Evolutionary conservation across 2,329 filamentous ascomycete genomes (phyloP), one percentile per base, ranked within the genome.

Genomic region (Penicillium sp.): DNA sequence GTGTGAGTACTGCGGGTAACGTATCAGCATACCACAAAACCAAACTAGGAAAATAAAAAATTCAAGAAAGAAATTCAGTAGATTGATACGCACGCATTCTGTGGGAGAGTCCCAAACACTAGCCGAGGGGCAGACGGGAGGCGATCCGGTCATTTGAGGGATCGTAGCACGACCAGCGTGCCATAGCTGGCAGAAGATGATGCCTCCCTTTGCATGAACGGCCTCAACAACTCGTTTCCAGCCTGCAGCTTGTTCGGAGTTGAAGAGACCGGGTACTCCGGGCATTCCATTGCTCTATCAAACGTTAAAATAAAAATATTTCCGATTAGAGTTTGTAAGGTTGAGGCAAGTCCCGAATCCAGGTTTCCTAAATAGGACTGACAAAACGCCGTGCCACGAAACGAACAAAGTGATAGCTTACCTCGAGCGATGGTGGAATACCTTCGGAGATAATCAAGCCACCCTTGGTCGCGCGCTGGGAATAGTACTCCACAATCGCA

Each of bases 211-310:
- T 11, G 72, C 72, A 57, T 82, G 80, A 1, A 83, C 78, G 7
- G 74, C 76, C 38, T 80, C 73, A 0, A 78, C 78, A 26, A 81
- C 76, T 53, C 72, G 74, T 57, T 79, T 80, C 80, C 79, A 82
- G 13, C 74, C 78, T 3, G 70, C 67, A 43, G 77, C 72, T 58
- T 83, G 80, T 19, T 74, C 62, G 19, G 62, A 49, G 44, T 57
- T 69, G 51, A 70, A 73, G 2, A 73, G 60, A 1, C 70, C 70
- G 10, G 70, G 65, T 4, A 73, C 70, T 9, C 70, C 69, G 27
- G 70, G 70, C 70, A 73, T 73, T 23, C 69, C 70, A 64, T 73
- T 73, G 57, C 70, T 72, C 70, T 73, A 49, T 41, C 18, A 43
- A 18, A n/a, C 18, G 26, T 23, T 32, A 30, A 30, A 47, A 29